Percentiles rank a stretch among this genome's conserved stretches.
These are phyloP conservation scores for Aspergillus leporis DNA, from an alignment of 495 filamentous ascomycete genomes.

Conservation along the genomic window DNA sequence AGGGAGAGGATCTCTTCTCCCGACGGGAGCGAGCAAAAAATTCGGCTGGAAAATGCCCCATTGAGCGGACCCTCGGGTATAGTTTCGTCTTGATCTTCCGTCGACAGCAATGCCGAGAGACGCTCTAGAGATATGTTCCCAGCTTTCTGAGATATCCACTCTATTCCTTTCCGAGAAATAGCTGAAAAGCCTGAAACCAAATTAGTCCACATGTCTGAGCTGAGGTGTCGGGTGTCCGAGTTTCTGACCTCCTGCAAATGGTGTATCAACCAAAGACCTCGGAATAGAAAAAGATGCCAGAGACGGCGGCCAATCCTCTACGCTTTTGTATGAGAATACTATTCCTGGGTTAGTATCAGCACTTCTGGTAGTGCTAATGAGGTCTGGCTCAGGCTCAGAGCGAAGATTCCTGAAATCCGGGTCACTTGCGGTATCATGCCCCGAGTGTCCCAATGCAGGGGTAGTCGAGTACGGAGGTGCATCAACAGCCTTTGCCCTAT, in stretches of 20 bases:
- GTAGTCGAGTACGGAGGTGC: no score
- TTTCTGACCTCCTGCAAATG: constrained; percentile 12
- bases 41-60: constrained; percentile 10
- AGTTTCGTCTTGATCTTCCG: not conserved
- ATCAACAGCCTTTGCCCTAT: not conserved
- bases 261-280: constrained; percentile 13
- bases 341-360: not conserved
- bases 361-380: not conserved
- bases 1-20: constrained; percentile 16
- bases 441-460: not conserved
- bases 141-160: constrained; percentile 19
- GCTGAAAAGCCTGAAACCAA: constrained; percentile 10
- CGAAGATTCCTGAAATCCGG: not conserved
- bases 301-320: not conserved
- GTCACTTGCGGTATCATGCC: not conserved
- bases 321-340: not conserved
- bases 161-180: constrained; percentile 15
- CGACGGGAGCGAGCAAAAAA: constrained; percentile 17
- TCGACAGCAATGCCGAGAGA: not conserved
- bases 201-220: not conserved
- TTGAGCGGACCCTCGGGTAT: not conserved
- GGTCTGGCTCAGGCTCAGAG: not conserved
- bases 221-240: not conserved
- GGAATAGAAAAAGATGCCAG: constrained; percentile 15
- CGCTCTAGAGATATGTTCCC: not conserved